Base-by-base conservation (phyloP, 805 yeast genomes). In the Candida easanensis region DNA sequence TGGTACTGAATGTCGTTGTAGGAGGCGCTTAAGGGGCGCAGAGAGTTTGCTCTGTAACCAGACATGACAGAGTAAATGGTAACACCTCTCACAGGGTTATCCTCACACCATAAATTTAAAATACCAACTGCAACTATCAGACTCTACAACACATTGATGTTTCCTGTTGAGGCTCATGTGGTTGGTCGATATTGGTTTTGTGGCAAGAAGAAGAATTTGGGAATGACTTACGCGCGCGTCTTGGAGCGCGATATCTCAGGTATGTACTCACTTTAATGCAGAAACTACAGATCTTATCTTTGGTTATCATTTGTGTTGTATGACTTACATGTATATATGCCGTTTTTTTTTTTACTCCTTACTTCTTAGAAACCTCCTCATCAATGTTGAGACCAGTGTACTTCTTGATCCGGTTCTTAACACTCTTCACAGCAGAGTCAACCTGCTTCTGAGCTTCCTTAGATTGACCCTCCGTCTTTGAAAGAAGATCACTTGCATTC, bases 361-460 rank as follows among this genome's bases (percentile, higher is more conserved):
- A 62, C 54, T 66, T 74, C 58, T 74, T 77, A 23, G 80, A 73
- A 16, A 79, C 84, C 28, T 76, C 80, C 45, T 77, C 84, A 45
- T 78, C 84, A 22, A 84, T 61, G 54, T 81, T 79, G 62, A 85
- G 69, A 5, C 91, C 91, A n/a, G 90, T 82, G 51, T 71, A 71
- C 58, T 21, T 58, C 54, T 41, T 68, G 63, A 34, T 79, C 49
- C 28, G 56, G 47, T 41, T 63, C 52, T 51, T 66, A 62, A 49
- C 36, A 3, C 10, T 27, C 18, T 34, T 35, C 19, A 48, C 19
- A 31, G 41, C 35, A 6, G 50, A 46, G 15, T 65, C 54, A 33
- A 57, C 63, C 4, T 74, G 63, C 4, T 76, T 62, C 26, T 66
- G 54, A 4, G 48, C 52, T 20, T 46, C 46, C 19, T 39, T 26